These are phyloP conservation scores for Biscogniauxia marginata DNA, from an alignment of 2,329 filamentous ascomycete genomes.

Conservation along the genomic window DNA sequence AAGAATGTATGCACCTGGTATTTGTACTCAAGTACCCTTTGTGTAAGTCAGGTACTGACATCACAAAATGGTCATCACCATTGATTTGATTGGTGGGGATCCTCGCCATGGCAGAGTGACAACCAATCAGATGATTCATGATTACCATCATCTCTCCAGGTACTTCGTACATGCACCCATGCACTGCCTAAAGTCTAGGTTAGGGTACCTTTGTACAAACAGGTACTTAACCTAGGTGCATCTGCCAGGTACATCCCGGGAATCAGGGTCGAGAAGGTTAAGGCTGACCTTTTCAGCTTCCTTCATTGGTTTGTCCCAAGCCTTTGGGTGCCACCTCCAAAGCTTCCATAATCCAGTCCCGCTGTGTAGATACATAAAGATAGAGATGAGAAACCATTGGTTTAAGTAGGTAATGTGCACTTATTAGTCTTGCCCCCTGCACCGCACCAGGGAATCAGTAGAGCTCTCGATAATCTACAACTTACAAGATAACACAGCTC, in stretches of 20 bases:
- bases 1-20: background rate
- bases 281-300: conserved; percentile 9
- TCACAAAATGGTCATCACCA: conserved; percentile 21
- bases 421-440: too few relatives aligned
- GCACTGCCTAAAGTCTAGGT: background rate
- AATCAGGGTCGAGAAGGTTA: conserved; percentile 5
- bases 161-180: background rate
- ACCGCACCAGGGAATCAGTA: too few relatives aligned
- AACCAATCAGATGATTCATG: conserved; percentile 14
- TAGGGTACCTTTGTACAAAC: too few relatives aligned
- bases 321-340: too few relatives aligned
- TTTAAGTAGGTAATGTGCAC: too few relatives aligned
- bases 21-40: conserved; percentile 2
- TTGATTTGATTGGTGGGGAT: conserved; percentile 11
- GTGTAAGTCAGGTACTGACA: conserved; percentile 10
- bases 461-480: too few relatives aligned
- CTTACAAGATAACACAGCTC: too few relatives aligned
- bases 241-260: background rate
- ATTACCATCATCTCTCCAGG: conserved; percentile 11
- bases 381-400: too few relatives aligned
- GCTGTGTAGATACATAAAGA: too few relatives aligned
- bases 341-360: too few relatives aligned
- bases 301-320: background rate
- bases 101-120: background rate
- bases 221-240: background rate